Percentiles rank a stretch among this genome's conserved stretches.
Conservation (phyloP, 257 asterid genomes). For the Rauvolfia tetraphylla region DNA sequence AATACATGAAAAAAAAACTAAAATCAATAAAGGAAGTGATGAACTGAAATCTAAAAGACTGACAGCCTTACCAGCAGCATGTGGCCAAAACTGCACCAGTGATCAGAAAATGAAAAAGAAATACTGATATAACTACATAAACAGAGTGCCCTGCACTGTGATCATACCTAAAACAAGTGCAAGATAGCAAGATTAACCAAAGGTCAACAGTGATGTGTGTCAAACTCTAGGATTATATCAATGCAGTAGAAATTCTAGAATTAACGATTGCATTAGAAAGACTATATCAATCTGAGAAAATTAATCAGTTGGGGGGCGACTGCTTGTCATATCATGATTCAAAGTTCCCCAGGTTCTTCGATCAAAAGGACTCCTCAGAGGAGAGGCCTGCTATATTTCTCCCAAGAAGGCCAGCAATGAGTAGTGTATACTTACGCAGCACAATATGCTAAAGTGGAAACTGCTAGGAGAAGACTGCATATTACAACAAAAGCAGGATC, state of each 20-base stretch:
- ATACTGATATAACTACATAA: constrained; percentile 74
- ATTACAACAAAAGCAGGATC: constrained; percentile 98
- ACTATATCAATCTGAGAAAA: not conserved
- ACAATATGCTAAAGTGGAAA: constrained; percentile 78
- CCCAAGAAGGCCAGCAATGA: not conserved
- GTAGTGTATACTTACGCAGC: constrained; percentile 70
- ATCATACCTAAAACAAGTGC: constrained; percentile 73
- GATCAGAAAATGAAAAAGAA: constrained; percentile 74
- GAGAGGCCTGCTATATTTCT: not conserved
- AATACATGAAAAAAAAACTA: not conserved
- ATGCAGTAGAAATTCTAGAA: not conserved
- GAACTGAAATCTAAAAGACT: not conserved
- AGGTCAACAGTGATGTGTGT: constrained; percentile 18
- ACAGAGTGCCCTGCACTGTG: constrained; percentile 89
- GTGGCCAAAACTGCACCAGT: constrained; percentile 91
- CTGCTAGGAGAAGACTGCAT: constrained; percentile 78
- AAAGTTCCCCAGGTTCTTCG: not conserved
- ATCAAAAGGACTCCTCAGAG: not conserved
- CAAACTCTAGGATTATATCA: not conserved
- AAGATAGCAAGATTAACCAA: constrained; percentile 10
- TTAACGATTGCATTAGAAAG: not conserved
- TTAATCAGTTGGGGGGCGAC: not conserved
- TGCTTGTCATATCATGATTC: not conserved
- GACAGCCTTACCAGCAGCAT: constrained; percentile 67
- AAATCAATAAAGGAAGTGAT: not conserved